Percentiles rank a stretch among this genome's conserved stretches.
Conservation (phyloP, 2,329 filamentous ascomycete genomes). For the Aureobasidium musti region DNA sequence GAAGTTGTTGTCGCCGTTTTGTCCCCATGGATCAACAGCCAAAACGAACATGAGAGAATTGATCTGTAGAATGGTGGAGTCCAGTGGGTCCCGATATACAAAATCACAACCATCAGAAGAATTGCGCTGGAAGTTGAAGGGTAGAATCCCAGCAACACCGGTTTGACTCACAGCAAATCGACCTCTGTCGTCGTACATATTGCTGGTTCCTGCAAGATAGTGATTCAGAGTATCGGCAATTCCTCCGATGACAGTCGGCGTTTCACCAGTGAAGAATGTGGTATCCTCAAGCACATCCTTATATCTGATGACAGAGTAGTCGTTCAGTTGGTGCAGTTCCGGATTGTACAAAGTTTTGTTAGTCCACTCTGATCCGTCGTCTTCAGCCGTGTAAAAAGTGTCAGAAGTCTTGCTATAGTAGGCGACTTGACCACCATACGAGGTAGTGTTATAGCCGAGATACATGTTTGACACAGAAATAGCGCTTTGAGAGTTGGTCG, state of each 20-base stretch:
- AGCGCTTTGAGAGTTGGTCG: background rate
- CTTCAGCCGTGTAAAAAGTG: background rate
- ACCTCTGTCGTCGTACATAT: background rate
- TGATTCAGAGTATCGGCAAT: background rate
- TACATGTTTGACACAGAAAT: background rate
- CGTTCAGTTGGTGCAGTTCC: conserved; percentile 29
- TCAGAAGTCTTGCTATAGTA: background rate
- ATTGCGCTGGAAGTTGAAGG: background rate
- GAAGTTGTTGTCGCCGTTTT: background rate
- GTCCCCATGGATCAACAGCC: conserved; percentile 27
- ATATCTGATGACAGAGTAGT: conserved; percentile 30
- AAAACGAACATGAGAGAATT: conserved; percentile 35
- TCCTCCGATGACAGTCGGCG: background rate
- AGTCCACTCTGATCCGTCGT: background rate
- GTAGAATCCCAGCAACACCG: background rate
- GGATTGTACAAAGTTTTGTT: conserved; percentile 24
- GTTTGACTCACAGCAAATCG: background rate
- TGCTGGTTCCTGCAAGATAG: background rate
- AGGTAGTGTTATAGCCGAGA: conserved; percentile 6
- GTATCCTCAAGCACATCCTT: conserved; percentile 30
- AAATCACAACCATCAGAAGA: conserved; percentile 31
- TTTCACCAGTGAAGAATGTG: background rate
- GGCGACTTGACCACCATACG: background rate
- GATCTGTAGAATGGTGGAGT: conserved; percentile 29
- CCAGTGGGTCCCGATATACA: conserved; percentile 31